Evolutionary conservation across 2,329 filamentous ascomycete genomes (phyloP).

Genomic region (Nothopassalora personata): DNA sequence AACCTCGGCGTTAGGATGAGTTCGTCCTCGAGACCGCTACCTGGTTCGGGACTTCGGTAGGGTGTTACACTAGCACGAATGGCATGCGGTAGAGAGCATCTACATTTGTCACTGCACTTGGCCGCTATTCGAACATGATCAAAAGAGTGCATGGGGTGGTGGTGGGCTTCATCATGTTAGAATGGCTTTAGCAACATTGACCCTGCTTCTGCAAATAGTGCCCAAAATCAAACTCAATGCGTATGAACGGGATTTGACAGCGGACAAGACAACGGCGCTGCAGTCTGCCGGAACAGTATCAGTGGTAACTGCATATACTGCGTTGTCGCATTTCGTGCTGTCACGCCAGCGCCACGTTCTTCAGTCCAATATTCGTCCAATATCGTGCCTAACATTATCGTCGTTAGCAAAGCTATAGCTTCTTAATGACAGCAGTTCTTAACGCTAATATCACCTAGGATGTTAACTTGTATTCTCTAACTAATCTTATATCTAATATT

Average conservation of each 20-base stretch:
- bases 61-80: constrained; percentile 12
- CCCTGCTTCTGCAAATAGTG: background rate
- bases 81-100: background rate
- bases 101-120: background rate
- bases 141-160: background rate
- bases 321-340: background rate
- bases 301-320: background rate
- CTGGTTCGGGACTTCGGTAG: constrained; percentile 13
- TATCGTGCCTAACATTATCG: no score
- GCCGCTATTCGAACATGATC: background rate
- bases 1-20: constrained; percentile 6
- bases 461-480: no score
- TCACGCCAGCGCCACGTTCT: background rate
- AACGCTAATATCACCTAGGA: no score
- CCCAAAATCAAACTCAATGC: constrained; percentile 1
- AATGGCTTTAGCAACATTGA: background rate
- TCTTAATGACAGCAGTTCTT: no score
- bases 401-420: no score
- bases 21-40: constrained; percentile 5
- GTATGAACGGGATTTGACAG: background rate
- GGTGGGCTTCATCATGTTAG: constrained; percentile 1
- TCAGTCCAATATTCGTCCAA: no score
- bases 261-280: background rate
- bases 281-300: background rate
- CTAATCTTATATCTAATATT: no score